A percentile compares a stretch with the other conserved stretches of the same genome.
Evolutionary conservation across 768 basidiomycete genomes (phyloP).

Genomic region (Xerocomus brunneocitrinus): DNA sequence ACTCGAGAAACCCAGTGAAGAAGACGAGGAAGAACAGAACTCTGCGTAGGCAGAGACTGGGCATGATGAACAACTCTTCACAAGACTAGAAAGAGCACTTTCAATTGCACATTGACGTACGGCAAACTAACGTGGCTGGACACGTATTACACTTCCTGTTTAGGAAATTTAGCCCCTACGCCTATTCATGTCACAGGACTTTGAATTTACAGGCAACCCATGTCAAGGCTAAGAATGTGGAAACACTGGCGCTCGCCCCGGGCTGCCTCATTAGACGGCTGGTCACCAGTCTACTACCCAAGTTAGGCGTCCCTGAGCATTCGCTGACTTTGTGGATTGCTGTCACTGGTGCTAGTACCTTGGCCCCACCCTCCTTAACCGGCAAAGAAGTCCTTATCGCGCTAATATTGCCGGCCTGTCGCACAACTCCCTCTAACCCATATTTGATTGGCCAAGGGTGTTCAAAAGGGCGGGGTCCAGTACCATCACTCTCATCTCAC

Average conservation of each 20-base stretch:
- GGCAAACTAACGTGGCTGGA: slow-evolving; percentile 19
- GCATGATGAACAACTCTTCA: slow-evolving; percentile 13
- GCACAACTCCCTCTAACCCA: neutral
- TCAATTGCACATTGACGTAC: neutral
- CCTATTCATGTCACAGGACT: neutral
- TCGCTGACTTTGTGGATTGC: neutral
- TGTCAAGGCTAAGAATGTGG: too few relatives aligned
- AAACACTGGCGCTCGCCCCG: too few relatives aligned
- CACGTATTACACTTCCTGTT: slow-evolving; percentile 13
- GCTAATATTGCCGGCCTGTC: neutral
- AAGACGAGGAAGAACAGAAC: slow-evolving; percentile 23
- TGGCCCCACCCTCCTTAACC: neutral
- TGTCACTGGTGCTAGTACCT: neutral
- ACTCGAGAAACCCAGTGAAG: slow-evolving; percentile 21
- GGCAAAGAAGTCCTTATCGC: neutral
- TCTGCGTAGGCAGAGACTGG: slow-evolving; percentile 23
- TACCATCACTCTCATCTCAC: neutral
- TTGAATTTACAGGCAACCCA: neutral
- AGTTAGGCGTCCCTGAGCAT: neutral
- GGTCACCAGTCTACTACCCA: neutral
- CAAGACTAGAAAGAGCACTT: neutral
- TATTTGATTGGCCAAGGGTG: neutral
- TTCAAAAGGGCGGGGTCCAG: neutral
- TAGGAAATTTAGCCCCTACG: slow-evolving; percentile 2
- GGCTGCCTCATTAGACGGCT: too few relatives aligned